A percentile compares a stretch with the other conserved stretches of the same genome.
Evolutionary conservation across 1,284 basidiomycete genomes (phyloP).

Genomic region (Ustilago loliicola): DNA sequence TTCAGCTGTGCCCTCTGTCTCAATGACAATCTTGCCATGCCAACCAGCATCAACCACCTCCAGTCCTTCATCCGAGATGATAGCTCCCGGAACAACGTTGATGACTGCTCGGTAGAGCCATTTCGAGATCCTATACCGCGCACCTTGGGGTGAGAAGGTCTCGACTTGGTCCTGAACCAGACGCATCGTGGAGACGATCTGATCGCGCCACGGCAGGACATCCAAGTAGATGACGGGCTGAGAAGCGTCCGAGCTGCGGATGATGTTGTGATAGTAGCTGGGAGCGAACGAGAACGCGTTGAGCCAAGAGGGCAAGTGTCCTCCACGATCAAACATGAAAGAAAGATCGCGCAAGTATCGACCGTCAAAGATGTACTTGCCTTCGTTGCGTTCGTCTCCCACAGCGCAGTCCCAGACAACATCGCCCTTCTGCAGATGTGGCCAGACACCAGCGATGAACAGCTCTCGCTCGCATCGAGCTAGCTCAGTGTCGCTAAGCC

Average conservation of each 20-base stretch:
- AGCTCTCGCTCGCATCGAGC: slow-evolving; percentile 65
- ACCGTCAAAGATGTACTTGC: slow-evolving; percentile 71
- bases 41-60: slow-evolving; percentile 56
- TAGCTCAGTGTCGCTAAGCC: slow-evolving; percentile 63
- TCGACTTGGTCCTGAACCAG: slow-evolving; percentile 71
- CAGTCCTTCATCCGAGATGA: slow-evolving; percentile 53
- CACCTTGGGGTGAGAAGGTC: slow-evolving; percentile 68
- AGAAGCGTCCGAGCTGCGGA: slow-evolving; percentile 55
- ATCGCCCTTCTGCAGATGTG: slow-evolving; percentile 69
- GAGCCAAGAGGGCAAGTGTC: slow-evolving; percentile 71
- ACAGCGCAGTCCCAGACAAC: slow-evolving; percentile 71
- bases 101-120: slow-evolving; percentile 71
- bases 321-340: slow-evolving; percentile 68
- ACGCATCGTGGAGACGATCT: slow-evolving; percentile 67
- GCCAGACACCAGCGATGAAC: slow-evolving; percentile 69
- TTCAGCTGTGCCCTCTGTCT: slow-evolving; percentile 67
- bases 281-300: slow-evolving; percentile 70
- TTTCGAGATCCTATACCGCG: slow-evolving; percentile 69
- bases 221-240: slow-evolving; percentile 67
- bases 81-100: slow-evolving; percentile 52
- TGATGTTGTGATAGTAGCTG: slow-evolving; percentile 71
- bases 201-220: slow-evolving; percentile 67
- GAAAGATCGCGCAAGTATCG: slow-evolving; percentile 67
- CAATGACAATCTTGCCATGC: slow-evolving; percentile 62
- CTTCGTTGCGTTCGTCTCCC: slow-evolving; percentile 61